Evolutionary conservation across 257 asterid species (phyloP), one percentile per base, ranked within the genome.

Genomic region (Sherardia arvensis): DNA sequence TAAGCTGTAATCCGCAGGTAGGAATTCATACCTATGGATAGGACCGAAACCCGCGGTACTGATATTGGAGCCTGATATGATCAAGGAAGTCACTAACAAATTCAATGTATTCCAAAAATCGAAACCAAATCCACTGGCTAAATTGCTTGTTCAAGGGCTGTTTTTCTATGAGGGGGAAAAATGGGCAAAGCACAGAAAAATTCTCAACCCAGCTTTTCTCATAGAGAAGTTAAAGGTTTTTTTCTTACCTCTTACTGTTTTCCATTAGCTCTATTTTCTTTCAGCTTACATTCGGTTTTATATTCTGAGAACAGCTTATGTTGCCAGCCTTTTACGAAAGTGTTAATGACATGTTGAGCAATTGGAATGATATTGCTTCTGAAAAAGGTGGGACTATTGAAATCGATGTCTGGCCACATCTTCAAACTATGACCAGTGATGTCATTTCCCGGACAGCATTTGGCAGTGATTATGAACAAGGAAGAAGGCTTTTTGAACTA

Each of bases 371-470:
- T 43, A 12, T 43, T 4, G 60, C 49, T n/a, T 40, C 69, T 26
- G 29, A 57, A 3, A 59, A 28, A 15, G 65, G 74, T 2, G 32
- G 59, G 7, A 3, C 2, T 38, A 54, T 48, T 3, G 54, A 70
- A 15, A 5, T 70, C 33, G 74, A 70, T 58, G 66, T 64, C 36
- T 64, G 70, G 70, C 70, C 70, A 8, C 21, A 38, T 58, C 75
- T 71, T 48, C 65, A 63, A 63, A 36, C 70, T 17, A n/a, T 71
- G 45, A 26, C 71, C 1, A 18, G 55, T 53, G 70, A 65, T 33
- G 75, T 58, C 30, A 70, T 70, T 30, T 64, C 75, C 0, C 49
- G 74, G 7, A 70, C 74, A 18, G 74, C 74, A 7, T 62, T 70
- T 55, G 74, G 74, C n/a, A 65, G 71, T 38, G 25, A 51, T 38